Conservation (phyloP, 352 stramenopile genomes). For the Globisporangium middletonii region DNA sequence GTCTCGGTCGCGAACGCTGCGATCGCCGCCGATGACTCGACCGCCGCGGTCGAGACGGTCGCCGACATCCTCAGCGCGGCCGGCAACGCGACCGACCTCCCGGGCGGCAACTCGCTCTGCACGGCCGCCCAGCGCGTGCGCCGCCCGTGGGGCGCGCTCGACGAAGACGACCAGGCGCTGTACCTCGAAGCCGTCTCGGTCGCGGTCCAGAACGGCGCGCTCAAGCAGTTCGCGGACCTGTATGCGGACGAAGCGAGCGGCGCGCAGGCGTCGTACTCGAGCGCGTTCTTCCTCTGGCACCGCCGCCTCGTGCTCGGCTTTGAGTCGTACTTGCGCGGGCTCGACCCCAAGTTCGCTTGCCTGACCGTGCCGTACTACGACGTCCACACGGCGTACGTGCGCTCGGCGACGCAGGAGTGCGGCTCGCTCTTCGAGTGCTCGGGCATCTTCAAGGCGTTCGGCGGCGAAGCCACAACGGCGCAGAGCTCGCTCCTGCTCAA, state of each 20-base stretch:
- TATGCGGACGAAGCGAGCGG: constrained; percentile 37
- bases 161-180: constrained; percentile 35
- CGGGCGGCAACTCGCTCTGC: constrained; percentile 46
- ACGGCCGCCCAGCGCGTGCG: constrained; percentile 28
- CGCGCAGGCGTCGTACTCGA: constrained; percentile 48
- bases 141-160: constrained; percentile 43
- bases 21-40: not conserved
- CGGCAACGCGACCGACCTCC: constrained; percentile 38
- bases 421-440: constrained; percentile 60
- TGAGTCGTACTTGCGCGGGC: constrained; percentile 56
- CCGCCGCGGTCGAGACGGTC: constrained; percentile 9
- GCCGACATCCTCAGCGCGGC: constrained; percentile 29
- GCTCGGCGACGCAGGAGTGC: constrained; percentile 38
- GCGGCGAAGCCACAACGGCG: constrained; percentile 19
- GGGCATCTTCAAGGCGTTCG: constrained; percentile 45
- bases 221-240: constrained; percentile 46
- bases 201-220: constrained; percentile 33
- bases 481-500: constrained; percentile 19
- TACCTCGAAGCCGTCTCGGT: constrained; percentile 46
- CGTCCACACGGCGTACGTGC: constrained; percentile 56
- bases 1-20: constrained; percentile 6
- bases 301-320: constrained; percentile 54
- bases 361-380: constrained; percentile 79
- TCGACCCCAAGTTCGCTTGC: constrained; percentile 50
- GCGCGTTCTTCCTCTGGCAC: constrained; percentile 63